phyloP scores from a whole-genome alignment of 495 filamentous ascomycete species.

The Hypoxylon rickii region DNA sequence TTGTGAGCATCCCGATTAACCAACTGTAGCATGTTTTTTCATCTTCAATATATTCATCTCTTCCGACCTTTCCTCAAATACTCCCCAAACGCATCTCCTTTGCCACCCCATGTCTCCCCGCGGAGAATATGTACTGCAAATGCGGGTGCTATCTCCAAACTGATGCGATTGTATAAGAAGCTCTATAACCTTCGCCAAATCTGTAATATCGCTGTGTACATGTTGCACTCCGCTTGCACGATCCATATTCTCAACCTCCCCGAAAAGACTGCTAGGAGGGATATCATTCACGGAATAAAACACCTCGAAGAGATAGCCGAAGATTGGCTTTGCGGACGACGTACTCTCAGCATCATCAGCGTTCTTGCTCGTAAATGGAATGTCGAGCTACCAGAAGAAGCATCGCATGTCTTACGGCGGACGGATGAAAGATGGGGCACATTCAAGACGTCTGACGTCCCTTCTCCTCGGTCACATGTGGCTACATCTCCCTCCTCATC shows the following conservation, averaged over 20 bases:
- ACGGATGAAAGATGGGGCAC: slow-evolving; percentile 59
- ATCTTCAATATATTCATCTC: slow-evolving; percentile 93
- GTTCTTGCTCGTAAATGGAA: slow-evolving; percentile 88
- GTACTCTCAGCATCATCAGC: slow-evolving; percentile 83
- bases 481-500: slow-evolving; percentile 32
- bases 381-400: slow-evolving; percentile 84
- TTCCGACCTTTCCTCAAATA: slow-evolving; percentile 97
- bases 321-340: slow-evolving; percentile 86
- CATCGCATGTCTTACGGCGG: slow-evolving; percentile 69
- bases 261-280: slow-evolving; percentile 83
- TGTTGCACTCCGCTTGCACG: slow-evolving; percentile 89
- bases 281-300: slow-evolving; percentile 87
- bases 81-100: slow-evolving; percentile 73
- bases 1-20: slow-evolving; percentile 2
- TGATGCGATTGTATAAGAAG: slow-evolving; percentile 90
- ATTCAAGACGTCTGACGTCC: slow-evolving; percentile 61
- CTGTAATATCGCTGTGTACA: slow-evolving; percentile 94
- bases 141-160: slow-evolving; percentile 84
- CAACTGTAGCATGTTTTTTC: slow-evolving; percentile 85
- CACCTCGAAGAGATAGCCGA: slow-evolving; percentile 96
- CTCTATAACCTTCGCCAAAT: slow-evolving; percentile 90
- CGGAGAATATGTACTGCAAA: slow-evolving; percentile 89
- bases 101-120: slow-evolving; percentile 87
- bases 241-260: slow-evolving; percentile 93
- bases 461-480: slow-evolving; percentile 50